These are phyloP conservation scores for Suillus decipiens DNA, from an alignment of 768 basidiomycete species.

Conservation along the genomic window DNA sequence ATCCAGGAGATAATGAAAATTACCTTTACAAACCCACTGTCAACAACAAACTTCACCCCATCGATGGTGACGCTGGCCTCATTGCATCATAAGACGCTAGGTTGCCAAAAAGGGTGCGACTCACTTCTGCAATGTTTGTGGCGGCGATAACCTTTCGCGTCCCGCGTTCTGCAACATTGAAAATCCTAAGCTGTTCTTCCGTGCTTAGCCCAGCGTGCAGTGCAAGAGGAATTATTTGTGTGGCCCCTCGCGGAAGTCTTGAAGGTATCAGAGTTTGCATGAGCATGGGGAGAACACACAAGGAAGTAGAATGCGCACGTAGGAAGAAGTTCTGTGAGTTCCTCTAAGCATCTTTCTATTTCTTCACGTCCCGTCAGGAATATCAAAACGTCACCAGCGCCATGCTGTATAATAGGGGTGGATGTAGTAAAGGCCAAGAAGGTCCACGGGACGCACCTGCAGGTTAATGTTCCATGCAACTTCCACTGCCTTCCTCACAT, in stretches of 20 bases:
- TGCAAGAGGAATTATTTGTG: slow-evolving; percentile 66
- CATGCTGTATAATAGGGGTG: slow-evolving; percentile 52
- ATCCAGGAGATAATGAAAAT: slow-evolving; percentile 13
- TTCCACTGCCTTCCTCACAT: slow-evolving; percentile 79
- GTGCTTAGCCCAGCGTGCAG: slow-evolving; percentile 88
- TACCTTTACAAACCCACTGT: slow-evolving; percentile 95
- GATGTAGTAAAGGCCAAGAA: neutral
- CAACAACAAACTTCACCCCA: slow-evolving; percentile 91
- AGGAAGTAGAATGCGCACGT: slow-evolving; percentile 43
- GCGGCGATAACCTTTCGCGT: slow-evolving; percentile 88
- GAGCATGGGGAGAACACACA: slow-evolving; percentile 10
- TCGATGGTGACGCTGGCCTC: slow-evolving; percentile 97
- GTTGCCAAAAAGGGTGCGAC: slow-evolving; percentile 11
- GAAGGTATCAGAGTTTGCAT: neutral
- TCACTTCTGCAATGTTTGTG: slow-evolving; percentile 94
- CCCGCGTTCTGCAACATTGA: slow-evolving; percentile 73
- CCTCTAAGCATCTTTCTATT: slow-evolving; percentile 86
- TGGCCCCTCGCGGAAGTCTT: slow-evolving; percentile 56
- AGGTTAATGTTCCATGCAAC: slow-evolving; percentile 80
- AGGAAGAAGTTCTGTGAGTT: slow-evolving; percentile 74
- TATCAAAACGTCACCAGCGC: slow-evolving; percentile 85
- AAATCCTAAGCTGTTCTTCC: slow-evolving; percentile 86
- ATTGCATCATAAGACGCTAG: neutral
- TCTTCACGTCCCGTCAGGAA: slow-evolving; percentile 97
- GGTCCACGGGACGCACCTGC: slow-evolving; percentile 51